Base-by-base conservation (phyloP, 208 protist species). In the Wallacemonas sp. region DNA sequence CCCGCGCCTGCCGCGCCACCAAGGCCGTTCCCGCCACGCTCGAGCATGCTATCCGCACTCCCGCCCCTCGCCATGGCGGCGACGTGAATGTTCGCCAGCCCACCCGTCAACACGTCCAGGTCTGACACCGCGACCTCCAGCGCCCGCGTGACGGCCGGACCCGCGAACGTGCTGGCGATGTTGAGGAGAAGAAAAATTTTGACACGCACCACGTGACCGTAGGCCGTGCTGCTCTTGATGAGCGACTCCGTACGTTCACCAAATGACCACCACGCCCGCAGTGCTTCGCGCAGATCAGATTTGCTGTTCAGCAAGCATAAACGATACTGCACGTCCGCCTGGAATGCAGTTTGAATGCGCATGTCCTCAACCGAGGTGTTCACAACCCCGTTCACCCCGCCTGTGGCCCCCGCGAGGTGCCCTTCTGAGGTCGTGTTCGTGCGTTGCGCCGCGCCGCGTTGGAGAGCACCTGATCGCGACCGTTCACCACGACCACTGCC, bases 281-380 rank as follows among this genome's bases (percentile, higher is more conserved):
- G 73, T 5, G 74, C 73, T 65, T 80, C 73, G 33, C 62, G 59
- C 31, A 76, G 62, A 54, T 80, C 70, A 30, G 66, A 61, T 38
- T 64, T 60, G 17, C 65, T 66, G 69, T 72, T 77, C 30, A 84
- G 63, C 33, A 70, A n/a, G 41, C 79, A 75, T 62, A 80, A 24
- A 1, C 74, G 65, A 21, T 33, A 47, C 31, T 65, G 46, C 51
- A 77, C 62, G 19, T 64, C 64, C 26, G 66, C 66, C 19, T 46
- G 47, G 45, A 76, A 75, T 21, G 66, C 58, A 14, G 68, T 53
- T 38, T 65, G 44, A 12, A 51, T 63, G 34, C 63, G 64, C n/a
- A 67, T 28, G 53, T 73, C 72, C 38, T 79, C 69, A 15, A 46
- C 34, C 47, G 46, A 65, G 1, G 41, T 58, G 46, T 61, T 53